phyloP scores from a whole-genome alignment of 2,329 filamentous ascomycete species.

The Aplosporella prunicola region DNA sequence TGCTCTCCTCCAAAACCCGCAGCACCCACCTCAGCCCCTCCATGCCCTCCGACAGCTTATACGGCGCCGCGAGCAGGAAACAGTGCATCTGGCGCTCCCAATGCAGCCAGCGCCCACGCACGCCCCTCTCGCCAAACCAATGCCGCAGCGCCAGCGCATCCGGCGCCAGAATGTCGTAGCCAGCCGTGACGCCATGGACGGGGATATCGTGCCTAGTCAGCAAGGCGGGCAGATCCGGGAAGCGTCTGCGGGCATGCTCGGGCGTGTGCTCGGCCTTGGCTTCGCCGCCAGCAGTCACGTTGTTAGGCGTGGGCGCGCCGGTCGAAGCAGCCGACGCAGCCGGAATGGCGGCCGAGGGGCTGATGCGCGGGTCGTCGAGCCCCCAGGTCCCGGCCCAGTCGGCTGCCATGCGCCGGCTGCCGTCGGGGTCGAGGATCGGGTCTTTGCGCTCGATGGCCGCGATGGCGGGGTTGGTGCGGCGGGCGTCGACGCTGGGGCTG shows the following conservation, averaged over 20 bases:
- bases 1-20: slow-evolving; percentile 20
- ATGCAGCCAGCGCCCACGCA: slow-evolving; percentile 46
- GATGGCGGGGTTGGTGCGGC: slow-evolving; percentile 38
- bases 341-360: slow-evolving; percentile 32
- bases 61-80: slow-evolving; percentile 44
- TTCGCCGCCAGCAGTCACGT: too few relatives aligned
- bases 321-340: too few relatives aligned
- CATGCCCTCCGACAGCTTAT: slow-evolving; percentile 39
- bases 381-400: slow-evolving; percentile 36
- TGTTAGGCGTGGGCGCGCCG: slow-evolving; percentile 32
- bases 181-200: slow-evolving; percentile 44
- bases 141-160: slow-evolving; percentile 42
- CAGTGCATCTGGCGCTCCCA: slow-evolving; percentile 55
- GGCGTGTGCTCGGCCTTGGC: too few relatives aligned
- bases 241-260: too few relatives aligned
- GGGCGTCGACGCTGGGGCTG: slow-evolving; percentile 42
- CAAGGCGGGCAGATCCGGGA: too few relatives aligned
- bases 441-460: slow-evolving; percentile 32
- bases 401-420: slow-evolving; percentile 34
- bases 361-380: slow-evolving; percentile 37
- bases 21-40: slow-evolving; percentile 39
- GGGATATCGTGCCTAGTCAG: slow-evolving; percentile 31
- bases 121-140: slow-evolving; percentile 37
- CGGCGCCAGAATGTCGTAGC: slow-evolving; percentile 44
- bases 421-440: slow-evolving; percentile 36